Percentiles rank a stretch among this genome's conserved stretches.
These are phyloP conservation scores for Rhododendron ferrugineum DNA, from an alignment of 148 eudicot species.

Conservation along the genomic window DNA sequence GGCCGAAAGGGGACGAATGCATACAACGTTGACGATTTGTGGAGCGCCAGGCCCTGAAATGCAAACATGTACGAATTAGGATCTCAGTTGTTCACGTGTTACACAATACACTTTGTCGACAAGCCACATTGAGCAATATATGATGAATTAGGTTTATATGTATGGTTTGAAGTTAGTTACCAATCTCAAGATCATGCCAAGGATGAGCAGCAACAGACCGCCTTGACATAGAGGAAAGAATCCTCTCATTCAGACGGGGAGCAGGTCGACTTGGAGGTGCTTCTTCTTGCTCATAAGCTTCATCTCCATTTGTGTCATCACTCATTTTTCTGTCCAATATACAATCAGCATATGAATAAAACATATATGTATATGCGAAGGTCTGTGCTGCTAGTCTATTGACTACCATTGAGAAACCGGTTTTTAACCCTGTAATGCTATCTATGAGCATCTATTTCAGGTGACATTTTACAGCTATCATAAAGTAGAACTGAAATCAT, in stretches of 20 bases:
- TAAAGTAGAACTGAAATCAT: neutral
- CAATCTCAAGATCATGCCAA: conserved; percentile 78
- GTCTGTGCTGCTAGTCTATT: neutral
- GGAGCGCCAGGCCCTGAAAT: conserved; percentile 67
- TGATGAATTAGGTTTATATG: neutral
- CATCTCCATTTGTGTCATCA: conserved; percentile 1
- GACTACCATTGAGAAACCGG: neutral
- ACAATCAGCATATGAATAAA: neutral
- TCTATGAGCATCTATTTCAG: neutral
- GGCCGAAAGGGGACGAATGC: conserved; percentile 8
- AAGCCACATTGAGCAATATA: neutral
- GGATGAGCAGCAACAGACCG: conserved; percentile 69
- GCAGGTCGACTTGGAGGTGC: neutral
- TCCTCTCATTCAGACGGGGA: conserved; percentile 47
- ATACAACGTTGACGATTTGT: conserved; percentile 50
- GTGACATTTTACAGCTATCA: neutral
- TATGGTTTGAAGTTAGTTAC: conserved; percentile 17
- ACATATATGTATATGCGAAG: neutral
- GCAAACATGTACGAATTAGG: neutral
- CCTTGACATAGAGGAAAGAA: conserved; percentile 52
- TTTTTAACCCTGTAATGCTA: neutral
- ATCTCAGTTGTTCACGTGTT: neutral
- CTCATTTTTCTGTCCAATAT: conserved; percentile 14
- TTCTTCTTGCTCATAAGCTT: neutral
- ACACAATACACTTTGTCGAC: neutral